Evolutionary conservation across 352 stramenopile species (phyloP).

Genomic region (Phytophthora tubulina): DNA sequence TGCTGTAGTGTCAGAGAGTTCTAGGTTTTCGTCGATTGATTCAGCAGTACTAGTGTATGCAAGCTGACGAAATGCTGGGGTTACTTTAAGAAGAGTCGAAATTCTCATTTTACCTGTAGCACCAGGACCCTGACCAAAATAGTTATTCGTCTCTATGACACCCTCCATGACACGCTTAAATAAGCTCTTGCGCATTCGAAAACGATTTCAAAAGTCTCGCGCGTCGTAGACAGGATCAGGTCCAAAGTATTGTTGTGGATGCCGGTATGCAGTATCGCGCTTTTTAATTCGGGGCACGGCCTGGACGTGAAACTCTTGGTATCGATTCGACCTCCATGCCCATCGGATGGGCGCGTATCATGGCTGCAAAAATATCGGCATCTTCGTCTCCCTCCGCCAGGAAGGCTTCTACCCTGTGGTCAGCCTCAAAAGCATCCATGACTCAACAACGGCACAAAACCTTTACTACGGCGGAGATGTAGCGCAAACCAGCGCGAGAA

Average conservation of each 20-base stretch:
- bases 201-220: background rate
- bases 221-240: slow-evolving; percentile 1
- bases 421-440: too few relatives aligned
- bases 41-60: background rate
- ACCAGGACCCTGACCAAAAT: slow-evolving; percentile 2
- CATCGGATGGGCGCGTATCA: too few relatives aligned
- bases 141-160: background rate
- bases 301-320: background rate
- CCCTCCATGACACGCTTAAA: background rate
- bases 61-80: background rate
- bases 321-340: too few relatives aligned
- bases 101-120: background rate
- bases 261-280: background rate
- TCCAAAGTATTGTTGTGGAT: background rate
- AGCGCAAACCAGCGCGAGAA: too few relatives aligned
- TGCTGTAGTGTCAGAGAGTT: background rate
- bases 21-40: background rate
- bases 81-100: slow-evolving; percentile 7
- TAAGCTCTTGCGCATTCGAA: slow-evolving; percentile 2
- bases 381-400: too few relatives aligned
- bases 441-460: too few relatives aligned
- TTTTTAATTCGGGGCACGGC: background rate
- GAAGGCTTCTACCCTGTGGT: too few relatives aligned
- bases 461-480: too few relatives aligned
- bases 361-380: too few relatives aligned